Evolutionary conservation across 257 asterid genomes (phyloP), one percentile per base, ranked within the genome.

Genomic region (Orobanche coerulescens): DNA sequence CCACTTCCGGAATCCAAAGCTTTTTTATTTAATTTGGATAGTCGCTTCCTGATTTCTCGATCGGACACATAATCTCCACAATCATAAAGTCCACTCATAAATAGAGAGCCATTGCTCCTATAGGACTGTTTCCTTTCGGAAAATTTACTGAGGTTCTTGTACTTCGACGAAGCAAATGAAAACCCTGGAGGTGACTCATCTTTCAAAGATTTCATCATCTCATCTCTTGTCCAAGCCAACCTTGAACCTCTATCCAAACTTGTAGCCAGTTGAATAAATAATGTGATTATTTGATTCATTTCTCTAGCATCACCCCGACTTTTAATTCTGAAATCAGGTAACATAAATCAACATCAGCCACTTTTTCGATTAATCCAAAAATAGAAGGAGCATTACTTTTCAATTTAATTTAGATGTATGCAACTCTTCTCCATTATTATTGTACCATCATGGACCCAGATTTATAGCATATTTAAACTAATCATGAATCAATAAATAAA

Each of bases 171-270:
- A 61, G 82, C 37, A 16, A 87, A 82, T 9, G 86, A 74, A 82
- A 93, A 83, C 18, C 96, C 97, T 15, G 95, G 94, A 62, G 95
- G 96, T 40, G 95, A 78, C 60, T 70, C 83, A 30, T 82, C 94
- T 70, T 77, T 88, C 84, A 82, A 75, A n/a, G 81, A 69, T 72
- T 73, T 80, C 84, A 76, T 71, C 46, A 75, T 58, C 72, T 78
- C 82, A 43, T 85, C 86, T 75, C 84, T 78, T 39, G 75, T 72
- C 70, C 51, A 67, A 33, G 78, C 73, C 59, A 80, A 59, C 74
- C 78, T 79, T 49, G 92, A 73, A 73, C 85, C 81, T 58, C 78
- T 82, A 53, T 89, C 99, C 86, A 93, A 76, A 72, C 84, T 80
- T 39, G 85, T 73, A 63, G 93, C 97, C 36, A 93, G 86, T 57